These are phyloP conservation scores for Talaromyces trachyspermus DNA, from an alignment of 495 filamentous ascomycete genomes.

Conservation along the genomic window DNA sequence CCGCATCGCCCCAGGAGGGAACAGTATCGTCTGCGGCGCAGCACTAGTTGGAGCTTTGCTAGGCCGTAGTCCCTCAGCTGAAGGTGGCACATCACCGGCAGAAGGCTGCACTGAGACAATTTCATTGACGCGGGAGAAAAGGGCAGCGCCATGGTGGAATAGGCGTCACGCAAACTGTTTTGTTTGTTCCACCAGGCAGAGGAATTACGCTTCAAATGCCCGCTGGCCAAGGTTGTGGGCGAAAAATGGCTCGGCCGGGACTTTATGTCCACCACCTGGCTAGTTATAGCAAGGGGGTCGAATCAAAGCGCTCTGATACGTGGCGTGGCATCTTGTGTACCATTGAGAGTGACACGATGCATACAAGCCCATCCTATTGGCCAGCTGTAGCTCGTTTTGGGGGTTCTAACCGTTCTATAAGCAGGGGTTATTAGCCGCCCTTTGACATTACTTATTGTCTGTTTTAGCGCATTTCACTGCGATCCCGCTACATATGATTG, in stretches of 20 bases:
- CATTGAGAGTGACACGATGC: no score
- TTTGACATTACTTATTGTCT: no score
- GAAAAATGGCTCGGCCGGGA: not conserved
- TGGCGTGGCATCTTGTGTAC: no score
- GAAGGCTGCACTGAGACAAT: not conserved
- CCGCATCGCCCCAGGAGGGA: slow-evolving; percentile 2
- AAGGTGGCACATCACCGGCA: not conserved
- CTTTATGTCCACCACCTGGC: no score
- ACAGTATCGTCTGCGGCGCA: not conserved
- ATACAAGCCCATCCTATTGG: no score
- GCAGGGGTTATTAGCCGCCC: no score
- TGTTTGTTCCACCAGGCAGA: not conserved
- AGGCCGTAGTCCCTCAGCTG: not conserved
- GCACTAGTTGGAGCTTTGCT: not conserved
- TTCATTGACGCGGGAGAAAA: not conserved
- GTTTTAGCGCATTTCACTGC: no score
- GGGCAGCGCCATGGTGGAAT: not conserved
- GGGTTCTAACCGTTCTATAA: no score
- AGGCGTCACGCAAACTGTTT: not conserved
- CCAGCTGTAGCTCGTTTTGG: no score
- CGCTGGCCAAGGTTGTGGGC: not conserved
- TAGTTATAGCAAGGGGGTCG: no score
- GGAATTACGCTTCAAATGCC: not conserved
- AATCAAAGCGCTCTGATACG: no score
- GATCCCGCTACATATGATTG: no score